Percentiles rank a stretch among this genome's conserved stretches.
phyloP scores from a whole-genome alignment of 371 early-diverging fungal species.

The Apophysomyces trapeziformis region DNA sequence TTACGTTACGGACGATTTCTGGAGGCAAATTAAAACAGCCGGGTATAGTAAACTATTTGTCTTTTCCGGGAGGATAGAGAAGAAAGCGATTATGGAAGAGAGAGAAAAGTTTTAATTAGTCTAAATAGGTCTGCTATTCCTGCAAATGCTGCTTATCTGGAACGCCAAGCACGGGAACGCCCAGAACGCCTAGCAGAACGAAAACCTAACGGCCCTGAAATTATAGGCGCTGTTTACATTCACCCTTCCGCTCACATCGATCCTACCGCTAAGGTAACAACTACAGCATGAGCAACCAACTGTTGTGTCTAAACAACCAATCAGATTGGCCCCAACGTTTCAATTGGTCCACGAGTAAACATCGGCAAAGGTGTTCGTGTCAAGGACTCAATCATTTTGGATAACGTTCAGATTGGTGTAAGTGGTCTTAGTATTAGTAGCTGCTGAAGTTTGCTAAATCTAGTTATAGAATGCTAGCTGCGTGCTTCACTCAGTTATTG shows the following conservation, averaged over 20 bases:
- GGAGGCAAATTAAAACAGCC: constrained; percentile 96
- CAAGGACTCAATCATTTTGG: constrained; percentile 93
- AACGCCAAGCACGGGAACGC: constrained; percentile 66
- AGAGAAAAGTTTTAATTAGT: background rate
- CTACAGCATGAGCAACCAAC: background rate
- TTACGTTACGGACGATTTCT: constrained; percentile 79
- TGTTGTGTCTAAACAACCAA: background rate
- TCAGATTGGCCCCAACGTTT: constrained; percentile 93
- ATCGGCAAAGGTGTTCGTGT: constrained; percentile 96
- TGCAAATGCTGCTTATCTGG: constrained; percentile 89
- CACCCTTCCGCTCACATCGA: constrained; percentile 94
- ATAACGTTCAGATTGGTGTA: constrained; percentile 90
- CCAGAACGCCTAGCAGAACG: constrained; percentile 69
- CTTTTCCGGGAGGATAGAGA: background rate
- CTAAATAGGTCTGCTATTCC: constrained; percentile 83
- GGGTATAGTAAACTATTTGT: constrained; percentile 52
- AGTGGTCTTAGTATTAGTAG: constrained; percentile 36
- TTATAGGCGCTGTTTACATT: constrained; percentile 91
- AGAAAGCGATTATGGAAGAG: background rate
- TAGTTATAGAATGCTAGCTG: constrained; percentile 61
- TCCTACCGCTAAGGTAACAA: constrained; percentile 85
- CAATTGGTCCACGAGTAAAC: constrained; percentile 92
- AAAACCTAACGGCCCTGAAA: constrained; percentile 68
- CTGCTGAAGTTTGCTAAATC: constrained; percentile 11
- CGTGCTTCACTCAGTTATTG: constrained; percentile 92